phyloP scores from a whole-genome alignment of 2,329 filamentous ascomycete species.

The Metarhizium robertsii region DNA sequence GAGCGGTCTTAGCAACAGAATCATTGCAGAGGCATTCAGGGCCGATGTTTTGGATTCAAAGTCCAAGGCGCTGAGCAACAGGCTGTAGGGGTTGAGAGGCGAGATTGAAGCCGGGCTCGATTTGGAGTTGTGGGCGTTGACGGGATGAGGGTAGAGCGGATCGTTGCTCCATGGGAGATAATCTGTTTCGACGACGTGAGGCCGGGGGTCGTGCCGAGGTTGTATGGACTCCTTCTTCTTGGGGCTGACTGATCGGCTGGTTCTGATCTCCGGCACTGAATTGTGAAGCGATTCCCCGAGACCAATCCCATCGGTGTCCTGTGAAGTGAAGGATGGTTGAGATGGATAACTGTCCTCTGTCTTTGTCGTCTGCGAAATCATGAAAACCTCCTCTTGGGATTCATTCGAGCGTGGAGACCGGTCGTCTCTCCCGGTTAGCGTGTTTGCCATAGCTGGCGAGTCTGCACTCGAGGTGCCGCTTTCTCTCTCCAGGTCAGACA shows the following conservation, averaged over 20 bases:
- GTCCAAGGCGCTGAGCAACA: constrained; percentile 43
- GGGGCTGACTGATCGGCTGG: constrained; percentile 14
- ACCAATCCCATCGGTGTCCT: constrained; percentile 12
- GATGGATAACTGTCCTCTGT: constrained; percentile 24
- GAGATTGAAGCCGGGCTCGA: constrained; percentile 8
- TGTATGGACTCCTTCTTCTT: constrained; percentile 14
- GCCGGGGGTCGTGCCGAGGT: constrained; percentile 28
- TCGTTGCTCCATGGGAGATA: constrained; percentile 51
- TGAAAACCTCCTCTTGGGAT: constrained; percentile 29
- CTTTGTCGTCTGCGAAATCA: constrained; percentile 38
- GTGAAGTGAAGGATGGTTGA: constrained; percentile 20
- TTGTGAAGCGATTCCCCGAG: background rate
- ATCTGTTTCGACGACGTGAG: constrained; percentile 44
- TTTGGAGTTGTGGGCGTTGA: constrained; percentile 11
- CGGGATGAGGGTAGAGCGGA: constrained; percentile 42
- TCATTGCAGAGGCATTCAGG: constrained; percentile 50
- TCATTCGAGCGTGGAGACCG: constrained; percentile 13
- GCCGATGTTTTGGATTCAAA: constrained; percentile 49
- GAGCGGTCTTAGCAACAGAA: constrained; percentile 49
- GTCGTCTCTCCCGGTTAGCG: constrained; percentile 3
- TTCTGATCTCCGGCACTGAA: constrained; percentile 3
- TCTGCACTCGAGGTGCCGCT: constrained; percentile 26
- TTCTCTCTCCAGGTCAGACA: constrained; percentile 16
- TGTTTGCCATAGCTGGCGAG: constrained; percentile 19
- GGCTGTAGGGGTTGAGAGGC: constrained; percentile 45